A percentile compares a stretch with the other conserved stretches of the same genome.
These are phyloP conservation scores for Xylaria grammica DNA, from an alignment of 495 filamentous ascomycete genomes.

Conservation along the genomic window DNA sequence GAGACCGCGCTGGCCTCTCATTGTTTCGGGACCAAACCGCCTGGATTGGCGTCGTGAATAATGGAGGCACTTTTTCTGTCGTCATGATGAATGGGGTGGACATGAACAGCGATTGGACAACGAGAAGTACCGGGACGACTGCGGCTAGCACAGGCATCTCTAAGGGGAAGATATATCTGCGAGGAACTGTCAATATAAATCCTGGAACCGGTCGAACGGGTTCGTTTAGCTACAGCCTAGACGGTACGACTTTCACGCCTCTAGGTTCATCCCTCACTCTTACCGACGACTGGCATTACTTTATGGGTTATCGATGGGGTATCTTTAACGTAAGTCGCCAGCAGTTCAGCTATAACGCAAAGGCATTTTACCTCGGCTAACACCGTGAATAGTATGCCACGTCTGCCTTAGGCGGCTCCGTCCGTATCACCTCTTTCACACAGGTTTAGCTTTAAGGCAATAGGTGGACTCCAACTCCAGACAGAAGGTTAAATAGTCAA, in stretches of 20 bases:
- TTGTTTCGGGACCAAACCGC: slow-evolving; percentile 1
- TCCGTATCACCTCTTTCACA: slow-evolving; percentile 23
- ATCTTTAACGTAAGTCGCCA: slow-evolving; percentile 13
- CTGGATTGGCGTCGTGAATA: slow-evolving; percentile 1
- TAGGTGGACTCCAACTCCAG: no score
- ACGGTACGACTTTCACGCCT: background rate
- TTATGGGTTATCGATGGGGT: slow-evolving; percentile 18
- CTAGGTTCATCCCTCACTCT: background rate
- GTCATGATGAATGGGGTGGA: background rate
- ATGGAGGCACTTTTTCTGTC: background rate
- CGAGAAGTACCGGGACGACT: background rate
- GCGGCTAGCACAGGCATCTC: background rate
- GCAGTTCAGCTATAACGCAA: background rate
- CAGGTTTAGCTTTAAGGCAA: slow-evolving; percentile 12
- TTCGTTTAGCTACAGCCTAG: slow-evolving; percentile 11
- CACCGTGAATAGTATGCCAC: slow-evolving; percentile 7
- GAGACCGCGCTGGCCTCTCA: slow-evolving; percentile 2
- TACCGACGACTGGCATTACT: slow-evolving; percentile 4
- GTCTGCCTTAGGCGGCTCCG: slow-evolving; percentile 5
- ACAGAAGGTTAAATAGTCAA: no score
- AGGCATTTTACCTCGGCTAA: background rate
- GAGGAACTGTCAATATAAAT: slow-evolving; percentile 10
- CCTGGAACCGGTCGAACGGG: slow-evolving; percentile 7
- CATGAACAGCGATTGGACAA: slow-evolving; percentile 7
- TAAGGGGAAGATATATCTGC: slow-evolving; percentile 7